Base-by-base conservation (phyloP, 305 asterid genomes). In the Solanum hybrid region DNA sequence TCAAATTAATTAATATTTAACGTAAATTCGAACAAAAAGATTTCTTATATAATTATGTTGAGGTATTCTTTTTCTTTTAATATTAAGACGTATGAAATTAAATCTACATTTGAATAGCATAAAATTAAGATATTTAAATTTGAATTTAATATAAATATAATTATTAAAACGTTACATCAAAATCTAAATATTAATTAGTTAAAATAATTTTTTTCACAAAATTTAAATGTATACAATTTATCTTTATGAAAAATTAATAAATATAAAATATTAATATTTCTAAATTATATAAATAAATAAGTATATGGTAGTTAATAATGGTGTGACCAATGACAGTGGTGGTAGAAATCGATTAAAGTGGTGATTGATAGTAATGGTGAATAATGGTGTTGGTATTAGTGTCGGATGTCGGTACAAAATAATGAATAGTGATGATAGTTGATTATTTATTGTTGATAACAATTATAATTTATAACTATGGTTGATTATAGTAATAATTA, bases 371-470 rank as follows among this genome's bases (percentile, higher is more conserved):
- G 17, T 42, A 11, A 4, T 42, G 17, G 16, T 42, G 16, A 42
- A 42, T 42, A 42, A 42, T 42, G 6, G 17, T 42, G 56, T 11
- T 1, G 17, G 17, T 37, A 37, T 37, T 36, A 8, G 40, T 36
- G 40, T 8, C 40, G 11, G 40, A 37, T 37, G 20, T 17, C 10
- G 10, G 1, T 66, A n/a, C 0, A 66, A 66, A 66, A 24, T 66
- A 0, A 2, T 66, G 2, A 66, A n/a, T 10, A 0, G 13, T 0
- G 3, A 0, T 4, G 6, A 66, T n/a, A 11, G 3, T 66, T 10
- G 75, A 66, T 66, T 17, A 20, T 11, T 11, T 4, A 40, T 51
- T 17, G 7, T 5, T 51, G n/a, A n/a, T 66, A 66, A 66, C 16
- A 10, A n/a, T 66, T n/a, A 66, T n/a, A 66, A 66, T 9, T 66